Evolutionary conservation across 2,329 filamentous ascomycete species (phyloP), one percentile per base, ranked within the genome.

Genomic region (Clonostachys chloroleuca): DNA sequence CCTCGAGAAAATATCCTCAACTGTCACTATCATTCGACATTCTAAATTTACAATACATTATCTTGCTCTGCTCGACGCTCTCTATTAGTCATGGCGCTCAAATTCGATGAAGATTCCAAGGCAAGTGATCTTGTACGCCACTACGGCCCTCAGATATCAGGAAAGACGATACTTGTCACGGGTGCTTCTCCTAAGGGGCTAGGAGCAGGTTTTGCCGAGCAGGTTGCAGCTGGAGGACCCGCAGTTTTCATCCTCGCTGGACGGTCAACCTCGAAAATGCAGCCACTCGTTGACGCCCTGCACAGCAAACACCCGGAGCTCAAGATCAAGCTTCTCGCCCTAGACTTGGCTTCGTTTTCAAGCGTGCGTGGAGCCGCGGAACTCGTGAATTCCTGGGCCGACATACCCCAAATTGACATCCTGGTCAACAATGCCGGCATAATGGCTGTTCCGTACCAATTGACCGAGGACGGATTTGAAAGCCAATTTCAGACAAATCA

Each of bases 351-450:
- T 8, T 43, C 42, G 18, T 33, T 43, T 7, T 12, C 17, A 12
- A 24, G 17, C 17, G 42, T 43, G 12, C 42, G 42, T 5, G 8
- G 6, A n/a, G 42, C 17, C 9, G 42, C 42, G 18, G 42, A 12
- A 12, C 5, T 13, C 8, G 59, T 73, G 5, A 65, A 63, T 8
- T 40, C 48, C 1, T 64, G 61, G 57, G 47, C 18, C 2, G 63
- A 65, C 5, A 57, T 66, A 4, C 57, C 54, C 49, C 53, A 40
- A 9, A 61, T 74, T 13, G 67, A 74, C 39, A 59, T 71, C 5
- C 47, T 74, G 12, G 62, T 74, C 12, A 73, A 73, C 47, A 71
- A 69, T 47, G 69, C 71, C 0, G 69, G 62, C 4, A 60, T 74
- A 43, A 73, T 73, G 71, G 68, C 59, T 2, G 45, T 61, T 3